Evolutionary conservation across 768 basidiomycete species (phyloP), one percentile per base, ranked within the genome.

Genomic region (Rhizopogon sp.): DNA sequence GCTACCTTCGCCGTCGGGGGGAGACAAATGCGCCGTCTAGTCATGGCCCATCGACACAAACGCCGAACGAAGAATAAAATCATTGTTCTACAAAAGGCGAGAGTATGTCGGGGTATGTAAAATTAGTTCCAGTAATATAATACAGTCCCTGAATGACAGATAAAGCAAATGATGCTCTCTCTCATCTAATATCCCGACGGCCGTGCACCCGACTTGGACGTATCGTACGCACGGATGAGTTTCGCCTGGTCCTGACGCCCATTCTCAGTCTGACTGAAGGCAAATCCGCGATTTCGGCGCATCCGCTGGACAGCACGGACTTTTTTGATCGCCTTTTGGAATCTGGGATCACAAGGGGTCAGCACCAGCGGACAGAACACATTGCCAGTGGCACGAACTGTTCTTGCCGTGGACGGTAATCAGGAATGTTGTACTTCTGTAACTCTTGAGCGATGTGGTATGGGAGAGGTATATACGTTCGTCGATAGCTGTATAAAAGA

Each of bases 241-340:
- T 84, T 79, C 47, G 89, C 80, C 69, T 98, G 95, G 70, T 96
- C 94, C 72, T 95, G 88, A 59, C 84, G 83, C 31, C 83, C 82
- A 60, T 88, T 89, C 71, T 98, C 95, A 3, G 94, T 97, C 71
- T 98, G 95, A 69, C 90, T 93, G 77, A 99, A 99, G 4, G 97
- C 97, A 68, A 98, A 99, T 3, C 97, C 97, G 46, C 97, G 85
- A 58, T 93, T 97, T 54, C 92, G 81, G 13, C 97, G 87, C 90
- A 98, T 93, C 35, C 97, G 85, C 67, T 99, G 97, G 2, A 94
- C 91, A 0, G 97, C 97, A n/a, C 97, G 85, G 11, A 99, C 97
- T 70, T 99, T 99, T 73, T 98, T 98, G 79, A 99, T 99, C 14
- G 97, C 97, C 69, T 98, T 97, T 71, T 98, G 94, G 74, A 97